Percentiles rank a stretch among this genome's conserved stretches.
phyloP scores from a whole-genome alignment of 176 grass and related monocot genomes.

The Oryza punctata region DNA sequence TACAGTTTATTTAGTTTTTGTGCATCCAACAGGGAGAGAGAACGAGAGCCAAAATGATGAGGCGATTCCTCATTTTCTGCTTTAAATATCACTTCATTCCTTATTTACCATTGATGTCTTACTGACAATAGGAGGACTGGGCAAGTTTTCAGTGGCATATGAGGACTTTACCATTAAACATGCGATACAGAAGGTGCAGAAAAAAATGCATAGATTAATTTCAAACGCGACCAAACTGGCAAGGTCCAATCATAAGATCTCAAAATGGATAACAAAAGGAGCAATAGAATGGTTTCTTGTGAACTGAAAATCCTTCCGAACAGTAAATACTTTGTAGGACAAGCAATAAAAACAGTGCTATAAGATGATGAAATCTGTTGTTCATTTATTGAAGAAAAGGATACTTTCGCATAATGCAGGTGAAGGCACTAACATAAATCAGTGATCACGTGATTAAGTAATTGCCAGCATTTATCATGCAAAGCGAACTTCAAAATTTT shows the following conservation, averaged over 20 bases:
- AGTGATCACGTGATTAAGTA: constrained; percentile 11
- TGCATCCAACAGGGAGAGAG: not conserved
- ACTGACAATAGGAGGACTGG: not conserved
- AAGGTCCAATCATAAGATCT: constrained; percentile 12
- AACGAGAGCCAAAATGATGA: not conserved
- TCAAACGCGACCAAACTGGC: not conserved
- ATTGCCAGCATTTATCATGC: not conserved
- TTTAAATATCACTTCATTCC: not conserved
- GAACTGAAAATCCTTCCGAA: not conserved
- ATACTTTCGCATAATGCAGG: not conserved
- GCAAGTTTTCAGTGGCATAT: not conserved
- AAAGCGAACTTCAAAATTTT: not conserved
- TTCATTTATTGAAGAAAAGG: not conserved
- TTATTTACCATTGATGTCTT: not conserved
- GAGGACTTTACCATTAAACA: constrained; percentile 3
- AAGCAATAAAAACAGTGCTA: not conserved
- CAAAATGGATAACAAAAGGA: constrained; percentile 2
- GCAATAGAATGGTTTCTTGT: not conserved
- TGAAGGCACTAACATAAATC: constrained; percentile 6
- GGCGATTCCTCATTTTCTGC: not conserved
- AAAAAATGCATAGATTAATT: constrained; percentile 25
- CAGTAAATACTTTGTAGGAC: not conserved
- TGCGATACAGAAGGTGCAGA: not conserved
- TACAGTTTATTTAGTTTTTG: not conserved
- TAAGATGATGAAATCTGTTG: constrained; percentile 2